A percentile compares a stretch with the other conserved stretches of the same genome.
phyloP scores from a whole-genome alignment of 2,329 filamentous ascomycete species.

The Zymoseptoria crescenta region DNA sequence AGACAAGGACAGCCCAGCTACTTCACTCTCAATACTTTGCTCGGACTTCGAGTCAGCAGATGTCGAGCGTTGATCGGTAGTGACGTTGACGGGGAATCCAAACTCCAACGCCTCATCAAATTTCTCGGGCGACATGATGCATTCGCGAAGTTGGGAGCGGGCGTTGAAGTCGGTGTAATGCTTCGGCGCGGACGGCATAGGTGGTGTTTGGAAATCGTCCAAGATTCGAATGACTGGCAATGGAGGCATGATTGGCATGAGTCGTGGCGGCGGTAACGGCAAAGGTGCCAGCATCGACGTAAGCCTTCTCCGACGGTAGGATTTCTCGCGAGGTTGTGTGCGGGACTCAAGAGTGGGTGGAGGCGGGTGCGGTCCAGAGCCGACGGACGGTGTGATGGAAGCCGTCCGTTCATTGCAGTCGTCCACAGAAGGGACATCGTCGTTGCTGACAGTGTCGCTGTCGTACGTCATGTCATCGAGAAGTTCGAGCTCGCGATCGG shows the following conservation, averaged over 20 bases:
- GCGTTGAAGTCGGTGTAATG: constrained; percentile 90
- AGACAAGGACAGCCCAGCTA: constrained; percentile 8
- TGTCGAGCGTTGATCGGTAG: neutral
- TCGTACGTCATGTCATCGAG: neutral
- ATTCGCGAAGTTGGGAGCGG: constrained; percentile 74
- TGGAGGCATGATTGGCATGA: constrained; percentile 20
- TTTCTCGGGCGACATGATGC: constrained; percentile 81
- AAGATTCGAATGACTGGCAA: constrained; percentile 6
- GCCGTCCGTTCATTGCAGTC: neutral
- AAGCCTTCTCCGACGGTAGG: constrained; percentile 8
- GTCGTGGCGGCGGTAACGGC: constrained; percentile 23
- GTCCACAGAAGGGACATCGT: neutral
- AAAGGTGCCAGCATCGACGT: constrained; percentile 17
- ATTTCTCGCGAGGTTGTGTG: constrained; percentile 5
- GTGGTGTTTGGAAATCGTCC: neutral
- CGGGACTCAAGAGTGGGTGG: neutral
- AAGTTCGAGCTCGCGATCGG: constrained; percentile 6
- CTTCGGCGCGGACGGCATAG: constrained; percentile 28
- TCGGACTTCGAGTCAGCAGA: constrained; percentile 16
- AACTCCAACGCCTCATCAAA: constrained; percentile 95
- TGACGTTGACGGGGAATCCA: constrained; percentile 58
- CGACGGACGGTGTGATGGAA: neutral
- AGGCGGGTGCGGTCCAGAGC: neutral
- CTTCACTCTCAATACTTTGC: constrained; percentile 2
- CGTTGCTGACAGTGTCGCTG: neutral